Percentiles rank a stretch among this genome's conserved stretches.
phyloP scores from a whole-genome alignment of 2,329 filamentous ascomycete genomes.

The Chlorencoelia australis region DNA sequence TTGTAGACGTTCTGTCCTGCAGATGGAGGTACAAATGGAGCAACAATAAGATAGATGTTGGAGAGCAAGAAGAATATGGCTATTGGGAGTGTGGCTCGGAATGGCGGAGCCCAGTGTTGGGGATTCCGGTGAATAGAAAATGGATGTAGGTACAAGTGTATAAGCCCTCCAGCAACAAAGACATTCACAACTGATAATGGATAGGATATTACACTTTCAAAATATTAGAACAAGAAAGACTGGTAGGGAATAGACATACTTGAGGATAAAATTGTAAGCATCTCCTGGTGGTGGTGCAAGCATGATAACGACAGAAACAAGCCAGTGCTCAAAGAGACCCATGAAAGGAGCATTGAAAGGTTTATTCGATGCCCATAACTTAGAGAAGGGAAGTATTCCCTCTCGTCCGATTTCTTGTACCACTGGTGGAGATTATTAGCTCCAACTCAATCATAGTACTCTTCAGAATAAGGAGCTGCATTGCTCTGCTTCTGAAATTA shows the following conservation, averaged over 20 bases:
- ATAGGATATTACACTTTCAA: constrained; percentile 48
- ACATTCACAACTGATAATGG: constrained; percentile 49
- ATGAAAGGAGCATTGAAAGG: constrained; percentile 53
- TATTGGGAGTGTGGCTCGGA: constrained; percentile 44
- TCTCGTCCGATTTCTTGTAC: constrained; percentile 58
- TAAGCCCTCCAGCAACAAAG: constrained; percentile 42
- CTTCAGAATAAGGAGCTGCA: not conserved
- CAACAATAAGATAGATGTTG: constrained; percentile 51
- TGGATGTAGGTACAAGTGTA: constrained; percentile 43
- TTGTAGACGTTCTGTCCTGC: constrained; percentile 44
- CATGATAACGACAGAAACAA: constrained; percentile 55
- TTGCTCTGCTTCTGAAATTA: not conserved
- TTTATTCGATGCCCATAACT: constrained; percentile 52
- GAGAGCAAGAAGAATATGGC: constrained; percentile 48
- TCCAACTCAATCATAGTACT: no score
- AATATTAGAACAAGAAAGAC: not conserved
- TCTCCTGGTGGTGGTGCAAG: constrained; percentile 57
- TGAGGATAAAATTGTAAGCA: constrained; percentile 53
- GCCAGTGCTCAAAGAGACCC: constrained; percentile 53
- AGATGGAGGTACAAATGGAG: constrained; percentile 45
- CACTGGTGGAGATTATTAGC: no score
- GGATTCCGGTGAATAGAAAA: constrained; percentile 37
- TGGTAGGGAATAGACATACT: constrained; percentile 31
- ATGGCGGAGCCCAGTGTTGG: constrained; percentile 42
- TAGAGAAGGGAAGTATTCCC: constrained; percentile 53